phyloP scores from a whole-genome alignment of 2,329 filamentous ascomycete species.

The Aspergillus phoenicis region DNA sequence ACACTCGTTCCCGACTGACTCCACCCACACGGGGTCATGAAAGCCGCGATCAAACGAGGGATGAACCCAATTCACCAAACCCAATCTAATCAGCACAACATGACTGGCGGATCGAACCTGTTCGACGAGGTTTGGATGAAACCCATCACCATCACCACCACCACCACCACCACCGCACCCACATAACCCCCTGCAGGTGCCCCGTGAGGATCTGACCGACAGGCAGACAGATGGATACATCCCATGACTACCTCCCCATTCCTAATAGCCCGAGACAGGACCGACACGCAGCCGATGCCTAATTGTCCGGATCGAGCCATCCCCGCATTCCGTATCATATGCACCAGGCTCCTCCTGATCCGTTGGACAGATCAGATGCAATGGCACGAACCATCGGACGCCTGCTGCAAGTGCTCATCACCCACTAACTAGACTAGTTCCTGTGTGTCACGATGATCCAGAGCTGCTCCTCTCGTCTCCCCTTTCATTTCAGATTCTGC shows the following conservation, averaged over 20 bases:
- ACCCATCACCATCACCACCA: neutral
- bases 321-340: constrained; percentile 8
- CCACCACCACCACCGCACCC: too few relatives aligned
- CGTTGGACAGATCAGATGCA: neutral
- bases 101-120: neutral
- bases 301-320: neutral
- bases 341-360: neutral
- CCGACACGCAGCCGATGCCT: neutral
- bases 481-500: neutral
- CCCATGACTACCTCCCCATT: too few relatives aligned
- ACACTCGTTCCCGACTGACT: neutral
- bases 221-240: neutral
- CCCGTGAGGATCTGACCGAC: neutral
- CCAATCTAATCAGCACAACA: constrained; percentile 17
- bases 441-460: neutral
- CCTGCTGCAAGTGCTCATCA: constrained; percentile 2
- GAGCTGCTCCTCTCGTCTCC: neutral
- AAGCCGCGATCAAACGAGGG: neutral
- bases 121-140: neutral
- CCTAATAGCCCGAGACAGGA: too few relatives aligned
- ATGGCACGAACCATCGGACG: constrained; percentile 1
- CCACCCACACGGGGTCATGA: neutral
- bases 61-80: constrained; percentile 6
- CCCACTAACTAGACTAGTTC: neutral
- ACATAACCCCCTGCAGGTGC: neutral